These are phyloP conservation scores for Cystofilobasidium capitatum DNA, from an alignment of 768 basidiomycete genomes.

Conservation along the genomic window DNA sequence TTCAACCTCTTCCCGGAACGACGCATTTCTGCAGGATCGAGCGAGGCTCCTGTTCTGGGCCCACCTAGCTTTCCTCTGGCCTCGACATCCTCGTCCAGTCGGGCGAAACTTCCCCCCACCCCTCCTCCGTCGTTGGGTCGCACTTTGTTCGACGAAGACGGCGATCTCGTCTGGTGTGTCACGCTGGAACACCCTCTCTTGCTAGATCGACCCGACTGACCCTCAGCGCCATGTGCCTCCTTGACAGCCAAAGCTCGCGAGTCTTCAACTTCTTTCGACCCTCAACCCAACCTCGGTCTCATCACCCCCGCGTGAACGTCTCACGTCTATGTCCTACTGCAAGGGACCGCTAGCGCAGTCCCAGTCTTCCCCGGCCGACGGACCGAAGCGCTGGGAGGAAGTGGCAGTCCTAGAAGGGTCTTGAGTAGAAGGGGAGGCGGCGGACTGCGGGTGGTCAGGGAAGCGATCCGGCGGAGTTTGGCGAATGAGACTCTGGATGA, in stretches of 20 bases:
- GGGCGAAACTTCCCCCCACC: background rate
- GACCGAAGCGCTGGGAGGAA: background rate
- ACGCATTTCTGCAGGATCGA: background rate
- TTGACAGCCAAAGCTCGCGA: background rate
- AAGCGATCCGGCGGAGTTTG: background rate
- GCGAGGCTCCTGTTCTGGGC: background rate
- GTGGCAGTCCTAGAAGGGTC: background rate
- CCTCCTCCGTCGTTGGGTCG: background rate
- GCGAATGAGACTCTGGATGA: too few species aligned
- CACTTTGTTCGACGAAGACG: constrained; percentile 30
- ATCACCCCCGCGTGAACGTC: background rate
- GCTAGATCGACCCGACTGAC: background rate
- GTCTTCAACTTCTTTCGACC: background rate
- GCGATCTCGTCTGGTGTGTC: constrained; percentile 37
- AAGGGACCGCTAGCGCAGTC: background rate
- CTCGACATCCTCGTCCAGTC: background rate
- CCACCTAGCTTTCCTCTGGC: background rate
- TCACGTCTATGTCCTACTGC: background rate
- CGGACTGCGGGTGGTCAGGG: background rate
- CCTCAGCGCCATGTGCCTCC: background rate
- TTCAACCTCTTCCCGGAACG: constrained; percentile 4
- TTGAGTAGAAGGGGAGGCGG: background rate
- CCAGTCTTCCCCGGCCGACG: background rate
- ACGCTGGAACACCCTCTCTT: background rate
- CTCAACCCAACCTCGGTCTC: background rate